Evolutionary conservation across 78 protist genomes (phyloP).

Genomic region (Dictyostelium intermedium): DNA sequence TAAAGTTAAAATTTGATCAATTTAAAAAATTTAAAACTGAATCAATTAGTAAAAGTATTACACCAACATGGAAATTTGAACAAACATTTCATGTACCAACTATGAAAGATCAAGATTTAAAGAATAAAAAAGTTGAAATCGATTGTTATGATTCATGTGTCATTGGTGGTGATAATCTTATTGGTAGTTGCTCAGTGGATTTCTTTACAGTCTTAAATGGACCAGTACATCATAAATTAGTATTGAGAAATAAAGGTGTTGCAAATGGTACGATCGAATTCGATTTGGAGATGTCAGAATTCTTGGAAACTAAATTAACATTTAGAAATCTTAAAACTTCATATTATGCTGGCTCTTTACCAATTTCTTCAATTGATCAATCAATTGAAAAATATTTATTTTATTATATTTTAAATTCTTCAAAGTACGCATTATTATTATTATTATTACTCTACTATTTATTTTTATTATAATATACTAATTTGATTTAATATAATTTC

Average conservation of each 20-base stretch:
- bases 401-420: neutral
- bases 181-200: slow-evolving; percentile 33
- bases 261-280: slow-evolving; percentile 58
- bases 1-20: neutral
- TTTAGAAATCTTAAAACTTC: slow-evolving; percentile 8
- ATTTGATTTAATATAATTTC: neutral
- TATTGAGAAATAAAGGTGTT: slow-evolving; percentile 35
- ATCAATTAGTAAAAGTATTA: neutral
- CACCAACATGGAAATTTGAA: neutral
- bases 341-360: neutral
- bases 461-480: neutral
- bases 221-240: slow-evolving; percentile 37
- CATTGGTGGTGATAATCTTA: slow-evolving; percentile 21
- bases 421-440: neutral
- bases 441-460: neutral
- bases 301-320: slow-evolving; percentile 17
- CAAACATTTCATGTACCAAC: neutral
- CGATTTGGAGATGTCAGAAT: slow-evolving; percentile 34
- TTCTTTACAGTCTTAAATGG: slow-evolving; percentile 19
- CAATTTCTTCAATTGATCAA: neutral
- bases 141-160: slow-evolving; percentile 35
- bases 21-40: slow-evolving; percentile 40
- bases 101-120: neutral
- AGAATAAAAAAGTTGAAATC: neutral
- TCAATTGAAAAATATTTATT: slow-evolving; percentile 28